phyloP scores from a whole-genome alignment of 2,329 filamentous ascomycete genomes.

The Colletotrichum tanaceti region DNA sequence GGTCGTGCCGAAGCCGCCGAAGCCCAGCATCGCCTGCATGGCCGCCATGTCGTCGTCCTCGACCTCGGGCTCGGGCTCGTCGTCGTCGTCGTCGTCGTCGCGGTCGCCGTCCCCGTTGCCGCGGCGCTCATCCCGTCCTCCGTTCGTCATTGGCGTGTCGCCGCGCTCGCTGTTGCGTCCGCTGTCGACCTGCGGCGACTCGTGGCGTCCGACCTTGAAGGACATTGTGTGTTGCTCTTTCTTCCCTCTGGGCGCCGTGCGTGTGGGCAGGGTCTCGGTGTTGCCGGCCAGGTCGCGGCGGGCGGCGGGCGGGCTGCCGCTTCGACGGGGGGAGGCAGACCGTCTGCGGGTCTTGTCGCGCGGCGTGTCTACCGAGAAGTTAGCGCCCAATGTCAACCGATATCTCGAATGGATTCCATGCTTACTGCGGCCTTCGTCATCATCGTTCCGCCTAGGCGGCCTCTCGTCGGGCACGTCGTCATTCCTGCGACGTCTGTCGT shows the following conservation, averaged over 20 bases:
- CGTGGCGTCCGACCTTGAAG: slow-evolving; percentile 50
- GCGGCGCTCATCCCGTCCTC: slow-evolving; percentile 25
- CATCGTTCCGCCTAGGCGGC: slow-evolving; percentile 43
- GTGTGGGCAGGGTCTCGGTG: slow-evolving; percentile 50
- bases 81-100: slow-evolving; percentile 44
- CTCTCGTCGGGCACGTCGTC: slow-evolving; percentile 41
- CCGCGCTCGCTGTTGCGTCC: slow-evolving; percentile 41
- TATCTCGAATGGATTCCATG: neutral
- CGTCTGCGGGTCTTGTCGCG: slow-evolving; percentile 47
- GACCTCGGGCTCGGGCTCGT: slow-evolving; percentile 62
- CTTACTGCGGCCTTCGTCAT: slow-evolving; percentile 41
- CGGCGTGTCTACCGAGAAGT: slow-evolving; percentile 34
- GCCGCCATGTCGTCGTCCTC: slow-evolving; percentile 76
- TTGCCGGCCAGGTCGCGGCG: slow-evolving; percentile 36
- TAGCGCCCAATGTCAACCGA: slow-evolving; percentile 13
- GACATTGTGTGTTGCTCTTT: slow-evolving; percentile 48
- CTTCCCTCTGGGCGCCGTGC: slow-evolving; percentile 43
- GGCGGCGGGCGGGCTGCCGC: slow-evolving; percentile 42
- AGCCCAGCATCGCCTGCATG: slow-evolving; percentile 92
- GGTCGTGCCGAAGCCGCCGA: slow-evolving; percentile 85
- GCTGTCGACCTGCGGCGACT: slow-evolving; percentile 44
- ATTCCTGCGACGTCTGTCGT: slow-evolving; percentile 44
- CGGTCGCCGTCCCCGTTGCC: slow-evolving; percentile 27
- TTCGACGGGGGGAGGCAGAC: slow-evolving; percentile 51
- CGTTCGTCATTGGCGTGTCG: slow-evolving; percentile 39